A percentile compares a stretch with the other conserved stretches of the same genome.
These are phyloP conservation scores for Mycena epipterygia DNA, from an alignment of 768 basidiomycete species.

Conservation along the genomic window DNA sequence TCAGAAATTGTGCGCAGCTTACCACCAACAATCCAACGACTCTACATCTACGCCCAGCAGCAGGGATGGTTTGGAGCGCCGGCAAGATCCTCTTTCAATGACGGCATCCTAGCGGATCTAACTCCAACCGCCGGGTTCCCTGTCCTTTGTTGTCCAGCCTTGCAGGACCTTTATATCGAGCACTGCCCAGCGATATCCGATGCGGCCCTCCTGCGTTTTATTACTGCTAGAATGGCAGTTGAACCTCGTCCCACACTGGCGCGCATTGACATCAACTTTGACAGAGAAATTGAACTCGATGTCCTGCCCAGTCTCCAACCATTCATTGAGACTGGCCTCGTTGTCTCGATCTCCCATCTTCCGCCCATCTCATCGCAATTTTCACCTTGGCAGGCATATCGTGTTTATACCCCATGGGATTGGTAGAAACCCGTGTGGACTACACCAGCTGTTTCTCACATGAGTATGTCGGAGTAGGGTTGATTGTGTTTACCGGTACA, in stretches of 20 bases:
- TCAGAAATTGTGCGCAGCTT: not conserved
- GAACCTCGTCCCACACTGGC: not conserved
- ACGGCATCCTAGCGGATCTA: not conserved
- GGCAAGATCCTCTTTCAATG: not conserved
- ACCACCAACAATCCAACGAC: not conserved
- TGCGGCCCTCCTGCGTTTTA: not conserved
- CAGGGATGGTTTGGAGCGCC: not conserved
- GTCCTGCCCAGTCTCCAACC: not conserved
- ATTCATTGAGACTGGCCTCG: not conserved
- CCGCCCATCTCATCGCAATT: not conserved
- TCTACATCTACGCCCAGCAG: not conserved
- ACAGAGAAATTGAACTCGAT: not conserved
- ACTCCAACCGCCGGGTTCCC: not conserved
- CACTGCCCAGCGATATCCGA: not conserved
- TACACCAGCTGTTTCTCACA: no score
- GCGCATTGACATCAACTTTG: not conserved
- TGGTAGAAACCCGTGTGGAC: no score
- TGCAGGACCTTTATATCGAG: not conserved
- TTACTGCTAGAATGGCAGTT: not conserved
- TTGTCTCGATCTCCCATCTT: not conserved
- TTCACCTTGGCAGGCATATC: no score
- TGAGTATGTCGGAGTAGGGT: no score
- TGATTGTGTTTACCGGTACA: no score
- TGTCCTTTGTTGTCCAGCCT: not conserved
- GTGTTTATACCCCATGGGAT: no score